Evolutionary conservation across 768 basidiomycete species (phyloP).

Genomic region (Pleurotus cornucopiae): DNA sequence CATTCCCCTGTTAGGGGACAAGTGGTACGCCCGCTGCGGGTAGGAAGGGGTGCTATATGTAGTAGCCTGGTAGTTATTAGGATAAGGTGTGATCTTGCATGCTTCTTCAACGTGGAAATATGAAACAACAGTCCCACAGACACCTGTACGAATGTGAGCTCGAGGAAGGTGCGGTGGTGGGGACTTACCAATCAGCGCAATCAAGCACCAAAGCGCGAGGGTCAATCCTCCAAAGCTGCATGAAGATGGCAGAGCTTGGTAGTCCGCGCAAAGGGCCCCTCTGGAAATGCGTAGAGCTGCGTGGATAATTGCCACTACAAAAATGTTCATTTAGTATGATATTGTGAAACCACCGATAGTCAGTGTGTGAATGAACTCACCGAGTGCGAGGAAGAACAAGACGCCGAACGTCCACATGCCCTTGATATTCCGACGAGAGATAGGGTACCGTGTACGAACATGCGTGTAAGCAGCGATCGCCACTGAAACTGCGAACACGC

Average conservation of each 20-base stretch:
- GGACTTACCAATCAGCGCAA: neutral
- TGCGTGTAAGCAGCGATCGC: neutral
- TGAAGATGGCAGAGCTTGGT: neutral
- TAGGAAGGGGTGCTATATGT: neutral
- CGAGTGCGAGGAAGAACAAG: neutral
- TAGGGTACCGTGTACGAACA: conserved; percentile 1
- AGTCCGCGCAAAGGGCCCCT: neutral
- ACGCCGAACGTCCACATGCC: conserved; percentile 1
- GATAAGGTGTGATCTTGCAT: conserved; percentile 7
- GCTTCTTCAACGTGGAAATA: conserved; percentile 5
- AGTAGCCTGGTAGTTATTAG: neutral
- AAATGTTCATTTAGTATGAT: neutral
- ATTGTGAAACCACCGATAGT: too few species aligned
- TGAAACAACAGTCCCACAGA: neutral
- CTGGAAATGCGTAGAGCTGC: neutral
- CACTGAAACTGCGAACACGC: conserved; percentile 1
- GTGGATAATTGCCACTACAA: conserved; percentile 1
- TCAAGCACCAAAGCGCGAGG: conserved; percentile 1
- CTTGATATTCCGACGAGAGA: neutral
- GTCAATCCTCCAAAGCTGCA: neutral
- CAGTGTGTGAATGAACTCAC: neutral
- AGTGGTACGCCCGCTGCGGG: conserved; percentile 1
- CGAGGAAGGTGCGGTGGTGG: neutral
- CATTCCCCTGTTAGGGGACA: neutral
- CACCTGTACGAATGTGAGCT: neutral